Base-by-base conservation (phyloP, 2,329 filamentous ascomycete genomes). In the Epichloe gansuensis region DNA sequence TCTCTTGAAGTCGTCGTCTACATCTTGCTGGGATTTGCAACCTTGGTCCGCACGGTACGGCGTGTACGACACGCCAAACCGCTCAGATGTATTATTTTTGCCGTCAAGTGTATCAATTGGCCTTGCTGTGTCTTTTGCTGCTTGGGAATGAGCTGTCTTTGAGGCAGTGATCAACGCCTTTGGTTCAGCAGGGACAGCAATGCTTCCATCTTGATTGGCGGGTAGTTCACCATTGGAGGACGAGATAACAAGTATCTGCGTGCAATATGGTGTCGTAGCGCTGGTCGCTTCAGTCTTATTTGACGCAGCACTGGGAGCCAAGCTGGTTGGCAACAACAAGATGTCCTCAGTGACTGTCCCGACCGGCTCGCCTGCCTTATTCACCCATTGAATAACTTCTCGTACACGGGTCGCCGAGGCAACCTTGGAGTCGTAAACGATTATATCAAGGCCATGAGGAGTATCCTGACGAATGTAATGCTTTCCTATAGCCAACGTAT, bases 11-110 rank as follows among this genome's bases (percentile, higher is more conserved):
- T 95, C 88, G 21, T 68, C 63, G 54, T 77, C 71, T 49, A 94
- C 75, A 58, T 87, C 71, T 1, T 71, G 68, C 50, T 75, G 70
- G 5, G 75, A 71, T 66, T 91, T 93, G 76, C 88, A 94, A 52
- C 68, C 68, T 34, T 77, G 72, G 54, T 77, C 73, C 12, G 63
- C 64, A 27, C 69, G 71, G 64, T 75, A 77, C 0, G 74, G 74
- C 1, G 74, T 71, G 57, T 77, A 77, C 2, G 73, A 71, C 34
- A 77, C 61, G 4, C 74, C 74, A 35, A 71, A 67, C 21, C 64
- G 66, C 21, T 55, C 52, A 5, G 40, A 56, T 27, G 54, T 43
- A 31, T 51, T 17, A 55, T 48, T 23, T 7, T 51, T n/a, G 34
- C 15, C 42, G 9, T 38, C 34, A 5, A 34, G 4, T 11, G n/a